Evolutionary conservation across 495 filamentous ascomycete species (phyloP).

Genomic region (Neurospora sp.): DNA sequence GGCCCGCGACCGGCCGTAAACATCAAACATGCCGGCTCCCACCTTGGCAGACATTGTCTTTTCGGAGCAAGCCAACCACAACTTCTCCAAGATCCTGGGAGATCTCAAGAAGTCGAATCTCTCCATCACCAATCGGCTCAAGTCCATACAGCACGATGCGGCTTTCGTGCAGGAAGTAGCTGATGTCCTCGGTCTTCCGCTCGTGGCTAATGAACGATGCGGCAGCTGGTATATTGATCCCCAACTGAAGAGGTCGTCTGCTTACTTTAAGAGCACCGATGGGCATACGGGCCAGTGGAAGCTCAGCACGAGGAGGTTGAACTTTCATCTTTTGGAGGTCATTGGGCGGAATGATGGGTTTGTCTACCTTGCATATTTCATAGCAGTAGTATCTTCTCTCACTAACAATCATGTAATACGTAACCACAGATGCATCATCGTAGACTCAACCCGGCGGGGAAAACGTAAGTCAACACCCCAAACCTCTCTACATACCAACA

Average conservation of each 20-base stretch:
- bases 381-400: neutral
- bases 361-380: constrained; percentile 6
- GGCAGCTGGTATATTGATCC: constrained; percentile 92
- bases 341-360: constrained; percentile 56
- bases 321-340: constrained; percentile 63
- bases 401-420: neutral
- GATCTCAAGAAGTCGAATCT: constrained; percentile 64
- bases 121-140: constrained; percentile 68
- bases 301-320: constrained; percentile 76
- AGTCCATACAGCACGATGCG: constrained; percentile 60
- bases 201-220: constrained; percentile 90
- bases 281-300: constrained; percentile 85
- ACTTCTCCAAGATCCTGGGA: constrained; percentile 43
- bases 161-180: constrained; percentile 51
- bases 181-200: constrained; percentile 47
- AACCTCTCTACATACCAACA: neutral
- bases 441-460: constrained; percentile 88
- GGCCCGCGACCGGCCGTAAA: neutral
- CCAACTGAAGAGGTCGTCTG: constrained; percentile 50
- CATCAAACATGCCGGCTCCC: constrained; percentile 7
- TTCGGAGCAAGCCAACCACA: constrained; percentile 40
- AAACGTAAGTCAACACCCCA: constrained; percentile 52
- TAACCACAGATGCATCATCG: constrained; percentile 66
- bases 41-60: constrained; percentile 38
- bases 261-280: constrained; percentile 97